A percentile compares a stretch with the other conserved stretches of the same genome.
phyloP scores from a whole-genome alignment of 2,329 filamentous ascomycete species.

The Daldinia sp. region DNA sequence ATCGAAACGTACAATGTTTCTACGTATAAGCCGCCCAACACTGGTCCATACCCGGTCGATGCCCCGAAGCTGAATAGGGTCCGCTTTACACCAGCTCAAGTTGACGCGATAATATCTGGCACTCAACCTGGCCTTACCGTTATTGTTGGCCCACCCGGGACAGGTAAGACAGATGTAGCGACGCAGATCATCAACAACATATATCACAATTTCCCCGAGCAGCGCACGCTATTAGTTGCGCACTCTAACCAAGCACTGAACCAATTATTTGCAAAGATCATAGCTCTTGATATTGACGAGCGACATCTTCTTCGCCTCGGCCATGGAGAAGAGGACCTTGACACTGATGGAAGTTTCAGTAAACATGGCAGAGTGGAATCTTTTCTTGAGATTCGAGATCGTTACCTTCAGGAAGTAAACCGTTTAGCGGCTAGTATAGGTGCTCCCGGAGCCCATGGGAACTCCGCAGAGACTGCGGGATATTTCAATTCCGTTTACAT shows the following conservation, averaged over 20 bases:
- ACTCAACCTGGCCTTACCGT: conserved; percentile 94
- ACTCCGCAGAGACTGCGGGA: conserved; percentile 93
- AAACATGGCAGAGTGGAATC: conserved; percentile 95
- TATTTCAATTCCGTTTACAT: conserved; percentile 97
- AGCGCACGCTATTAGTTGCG: conserved; percentile 90
- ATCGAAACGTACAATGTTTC: conserved; percentile 80
- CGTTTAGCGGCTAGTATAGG: conserved; percentile 84
- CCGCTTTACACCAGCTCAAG: conserved; percentile 88
- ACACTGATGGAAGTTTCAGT: conserved; percentile 86
- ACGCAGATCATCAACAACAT: conserved; percentile 99
- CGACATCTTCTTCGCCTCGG: conserved; percentile 91
- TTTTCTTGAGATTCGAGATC: conserved; percentile 86
- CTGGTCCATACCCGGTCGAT: conserved; percentile 88
- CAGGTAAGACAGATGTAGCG: conserved; percentile 98
- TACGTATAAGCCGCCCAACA: conserved; percentile 88
- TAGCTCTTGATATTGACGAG: conserved; percentile 94
- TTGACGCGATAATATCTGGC: conserved; percentile 92
- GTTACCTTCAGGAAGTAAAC: conserved; percentile 83
- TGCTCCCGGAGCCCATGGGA: conserved; percentile 92
- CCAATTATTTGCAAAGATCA: conserved; percentile 97
- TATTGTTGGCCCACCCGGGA: conserved; percentile 93
- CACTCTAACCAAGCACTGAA: conserved; percentile 99
- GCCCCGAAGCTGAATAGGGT: conserved; percentile 81
- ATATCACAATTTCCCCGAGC: conserved; percentile 95
- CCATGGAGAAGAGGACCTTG: conserved; percentile 93